Evolutionary conservation across 495 filamentous ascomycete genomes (phyloP), one percentile per base, ranked within the genome.

Genomic region (Terfezia boudieri): DNA sequence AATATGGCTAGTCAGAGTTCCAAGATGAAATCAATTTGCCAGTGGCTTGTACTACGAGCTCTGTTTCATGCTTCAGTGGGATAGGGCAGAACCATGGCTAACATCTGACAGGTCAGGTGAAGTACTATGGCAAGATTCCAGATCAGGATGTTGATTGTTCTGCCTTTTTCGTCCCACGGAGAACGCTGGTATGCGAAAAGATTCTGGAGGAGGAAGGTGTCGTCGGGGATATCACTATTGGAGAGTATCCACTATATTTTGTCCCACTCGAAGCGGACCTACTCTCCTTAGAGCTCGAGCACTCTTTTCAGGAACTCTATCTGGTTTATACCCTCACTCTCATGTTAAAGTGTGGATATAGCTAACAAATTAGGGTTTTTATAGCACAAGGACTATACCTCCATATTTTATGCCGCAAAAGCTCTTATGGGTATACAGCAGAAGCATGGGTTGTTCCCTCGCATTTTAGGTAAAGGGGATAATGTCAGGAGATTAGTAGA

Each of bases 351-450:
- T 23, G 11, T 6, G 26, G n/a, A 23, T 20, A 12, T 51, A 16
- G 4, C 26, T 71, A 49, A 71, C 50, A 49, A 17, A 11, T 16
- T 9, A 14, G 4, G 26, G 26, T 1, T 5, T 22, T 4, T 53
- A 16, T 53, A 83, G 78, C 77, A 82, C 46, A 94, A 92, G 72
- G 86, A 96, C 66, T 84, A 88, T 22, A 93, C 87, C 2, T 78
- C 83, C 26, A 80, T 87, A 35, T 94, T 88, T 63, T 74, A 90
- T 22, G 75, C 88, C 53, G 86, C 92, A 49, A 81, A 81, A 64
- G 89, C 92, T n/a, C 72, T 99, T 54, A 96, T 99, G 92, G 79
- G 76, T 22, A 79, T 95, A 53, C 92, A 99, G 66, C 81, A 86
- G 64, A 79, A 80, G 57, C 80, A 95, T 67, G 92, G 92, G 8